Evolutionary conservation across 2,329 filamentous ascomycete species (phyloP), one percentile per base, ranked within the genome.

Genomic region (Sporothrix mexicana): DNA sequence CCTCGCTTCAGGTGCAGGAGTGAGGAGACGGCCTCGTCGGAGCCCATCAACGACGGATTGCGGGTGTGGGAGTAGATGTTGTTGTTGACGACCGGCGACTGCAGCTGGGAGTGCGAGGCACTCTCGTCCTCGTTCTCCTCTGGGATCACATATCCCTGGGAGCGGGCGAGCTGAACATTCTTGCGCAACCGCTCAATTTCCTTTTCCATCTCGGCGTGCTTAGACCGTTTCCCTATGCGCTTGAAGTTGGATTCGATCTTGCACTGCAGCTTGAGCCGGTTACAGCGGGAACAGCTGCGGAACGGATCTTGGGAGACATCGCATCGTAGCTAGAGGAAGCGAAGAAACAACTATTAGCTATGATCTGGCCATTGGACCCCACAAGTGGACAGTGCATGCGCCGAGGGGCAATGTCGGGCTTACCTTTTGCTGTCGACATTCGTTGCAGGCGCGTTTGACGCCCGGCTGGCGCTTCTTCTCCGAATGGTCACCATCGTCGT

Each of bases 201-300:
- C 82, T 90, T 92, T 80, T 94, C 92, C 92, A 95, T 95, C 82
- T 95, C 93, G 78, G 92, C 92, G 81, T 95, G 92, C 80, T 93
- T 92, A 76, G 90, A 92, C 57, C 93, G 88, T 84, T 96, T 96
- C 75, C 93, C 81, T 20, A 95, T 86, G 77, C 93, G 90, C 86
- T 94, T 95, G 83, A 95, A 95, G 81, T 94, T 94, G 78, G 92
- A 93, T 81, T 95, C 92, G 81, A 96, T 95, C 81, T 93, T 93
- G 85, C 93, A 96, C 74, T 91, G 88, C 74, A 95, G 90, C 81
- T 92, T 93, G 79, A 95, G 88, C 78, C 93, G 92, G 79, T 88
- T 88, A 83, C 93, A 96, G 72, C 93, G 88, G 71, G 90, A 90
- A 83, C 93, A 96, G 77, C 89, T 89, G 78, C 90, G 88, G 80